Evolutionary conservation across 73 alveolate genomes (phyloP), one percentile per base, ranked within the genome.

Genomic region (Paramecium bursaria): DNA sequence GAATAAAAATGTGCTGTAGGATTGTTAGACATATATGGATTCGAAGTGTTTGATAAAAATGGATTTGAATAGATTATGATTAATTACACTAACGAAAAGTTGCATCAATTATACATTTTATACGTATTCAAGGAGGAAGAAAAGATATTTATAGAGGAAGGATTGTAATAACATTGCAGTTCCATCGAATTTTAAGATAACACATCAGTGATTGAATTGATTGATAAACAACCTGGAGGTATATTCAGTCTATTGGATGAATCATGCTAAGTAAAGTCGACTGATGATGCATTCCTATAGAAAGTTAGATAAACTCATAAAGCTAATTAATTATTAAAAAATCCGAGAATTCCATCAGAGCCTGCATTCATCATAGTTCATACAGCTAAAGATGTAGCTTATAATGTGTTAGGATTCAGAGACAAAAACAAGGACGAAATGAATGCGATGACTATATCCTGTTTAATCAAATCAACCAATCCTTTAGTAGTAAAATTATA

Each of bases 21-120:
- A 7, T 60, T 98, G n/a, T 75, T 98, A 53, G 99, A 98, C 91
- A 98, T 98, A 50, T 98, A 95, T 82, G 99, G 99, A 4, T 98
- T 98, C 79, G 99, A 98, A 85, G 98, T 95, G 25, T 96, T 96
- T 75, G 90, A 91, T 67, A 97, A 91, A 85, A 96, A 96, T 86
- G 93, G 95, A 42, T 96, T 96, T 86, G 99, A 96, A 85, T 92
- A 96, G 85, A 86, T 96, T 74, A 93, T 97, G 87, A 96, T 96
- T 75, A 96, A 96, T 82, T 96, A 94, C 75, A 96, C 98, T 31
- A 96, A 96, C 85, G 99, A 96, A 87, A 96, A 95, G 82, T 91
- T 96, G 48, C 99, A 96, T 73, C 93, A 96, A 73, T 92, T 96
- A 30, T 96, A 96, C 55, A 96, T 96, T 30, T 90, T 91, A 46